A percentile compares a stretch with the other conserved stretches of the same genome.
These are phyloP conservation scores for Colletotrichum viniferum DNA, from an alignment of 2,329 filamentous ascomycete species.

Conservation along the genomic window DNA sequence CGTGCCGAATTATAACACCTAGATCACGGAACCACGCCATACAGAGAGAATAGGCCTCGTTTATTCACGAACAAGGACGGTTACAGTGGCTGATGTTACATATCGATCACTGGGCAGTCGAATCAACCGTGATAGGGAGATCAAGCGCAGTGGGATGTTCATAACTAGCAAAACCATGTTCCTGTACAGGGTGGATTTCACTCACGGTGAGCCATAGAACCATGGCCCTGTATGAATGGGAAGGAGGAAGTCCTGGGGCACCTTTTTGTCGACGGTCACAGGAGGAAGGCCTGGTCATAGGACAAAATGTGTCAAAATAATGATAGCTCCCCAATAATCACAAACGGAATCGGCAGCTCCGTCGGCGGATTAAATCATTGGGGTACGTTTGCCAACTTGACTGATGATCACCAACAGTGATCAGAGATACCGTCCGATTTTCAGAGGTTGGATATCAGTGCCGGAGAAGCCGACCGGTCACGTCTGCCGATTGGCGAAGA, in stretches of 20 bases:
- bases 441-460: not conserved
- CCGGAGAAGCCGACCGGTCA: not conserved
- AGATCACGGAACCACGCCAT: not conserved
- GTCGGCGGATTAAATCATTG: not conserved
- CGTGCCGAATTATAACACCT: not conserved
- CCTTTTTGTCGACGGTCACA: not conserved
- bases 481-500: not conserved
- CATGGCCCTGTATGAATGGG: not conserved
- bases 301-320: not conserved
- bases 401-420: not conserved
- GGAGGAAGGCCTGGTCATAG: not conserved
- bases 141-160: not conserved
- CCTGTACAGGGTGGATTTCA: accelerated
- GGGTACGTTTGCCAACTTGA: not conserved
- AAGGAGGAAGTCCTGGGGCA: not conserved
- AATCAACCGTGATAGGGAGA: not conserved
- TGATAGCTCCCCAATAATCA: not conserved
- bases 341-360: not conserved
- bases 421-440: not conserved
- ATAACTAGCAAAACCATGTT: not conserved
- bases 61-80: not conserved
- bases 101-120: not conserved
- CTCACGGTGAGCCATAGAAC: not conserved
- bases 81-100: not conserved
- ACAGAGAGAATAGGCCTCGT: not conserved